Conservation (phyloP, 495 filamentous ascomycete genomes). For the Podospora bellae-mahoneyi region DNA sequence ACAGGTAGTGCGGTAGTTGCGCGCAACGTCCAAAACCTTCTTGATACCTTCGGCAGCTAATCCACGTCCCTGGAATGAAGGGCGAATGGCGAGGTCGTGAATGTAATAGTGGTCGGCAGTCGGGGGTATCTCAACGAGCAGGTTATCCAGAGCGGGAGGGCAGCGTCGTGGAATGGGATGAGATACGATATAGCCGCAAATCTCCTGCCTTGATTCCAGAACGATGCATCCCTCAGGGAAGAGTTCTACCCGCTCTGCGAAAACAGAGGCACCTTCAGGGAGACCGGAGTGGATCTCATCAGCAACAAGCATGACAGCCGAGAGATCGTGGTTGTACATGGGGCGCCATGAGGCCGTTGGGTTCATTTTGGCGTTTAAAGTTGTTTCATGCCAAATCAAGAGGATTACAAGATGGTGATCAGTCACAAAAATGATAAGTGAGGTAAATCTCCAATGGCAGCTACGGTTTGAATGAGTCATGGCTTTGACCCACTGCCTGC, state of each 20-base stretch:
- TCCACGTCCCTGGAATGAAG: slow-evolving; percentile 26
- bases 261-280: slow-evolving; percentile 30
- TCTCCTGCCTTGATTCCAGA: slow-evolving; percentile 16
- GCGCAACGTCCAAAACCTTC: slow-evolving; percentile 19
- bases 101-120: slow-evolving; percentile 40
- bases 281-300: slow-evolving; percentile 29
- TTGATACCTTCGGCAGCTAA: slow-evolving; percentile 22
- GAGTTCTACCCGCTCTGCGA: slow-evolving; percentile 32
- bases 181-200: slow-evolving; percentile 38
- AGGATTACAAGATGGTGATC: too few relatives aligned
- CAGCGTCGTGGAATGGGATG: slow-evolving; percentile 34
- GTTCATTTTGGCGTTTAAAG: neutral
- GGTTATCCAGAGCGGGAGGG: slow-evolving; percentile 33
- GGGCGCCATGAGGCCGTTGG: slow-evolving; percentile 23
- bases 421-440: too few relatives aligned
- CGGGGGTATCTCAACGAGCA: slow-evolving; percentile 27
- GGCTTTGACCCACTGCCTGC: neutral
- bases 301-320: slow-evolving; percentile 24
- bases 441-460: neutral
- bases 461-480: neutral
- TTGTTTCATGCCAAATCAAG: too few relatives aligned
- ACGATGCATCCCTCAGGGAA: slow-evolving; percentile 36
- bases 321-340: slow-evolving; percentile 24
- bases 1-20: slow-evolving; percentile 26
- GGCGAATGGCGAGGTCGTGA: slow-evolving; percentile 37